These are phyloP conservation scores for Malbranchea zuffiana DNA, from an alignment of 2,329 filamentous ascomycete species.

Conservation along the genomic window DNA sequence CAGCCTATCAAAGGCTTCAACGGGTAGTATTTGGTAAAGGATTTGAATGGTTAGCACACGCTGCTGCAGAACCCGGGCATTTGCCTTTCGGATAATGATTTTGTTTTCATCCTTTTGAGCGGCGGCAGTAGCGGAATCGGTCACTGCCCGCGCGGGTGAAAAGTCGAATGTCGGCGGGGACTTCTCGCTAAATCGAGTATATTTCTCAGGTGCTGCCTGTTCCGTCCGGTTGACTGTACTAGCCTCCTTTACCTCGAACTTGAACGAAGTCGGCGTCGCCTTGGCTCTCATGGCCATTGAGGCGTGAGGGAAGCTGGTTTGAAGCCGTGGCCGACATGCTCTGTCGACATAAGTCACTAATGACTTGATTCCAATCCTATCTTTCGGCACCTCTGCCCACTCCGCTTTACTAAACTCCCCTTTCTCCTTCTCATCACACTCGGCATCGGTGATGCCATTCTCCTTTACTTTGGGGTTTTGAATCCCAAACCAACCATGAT, in stretches of 20 bases:
- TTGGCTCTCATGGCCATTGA: neutral
- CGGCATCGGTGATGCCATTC: neutral
- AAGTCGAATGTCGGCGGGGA: constrained; percentile 3
- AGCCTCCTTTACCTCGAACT: too few relatives aligned
- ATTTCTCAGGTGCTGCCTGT: too few relatives aligned
- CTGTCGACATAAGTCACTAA: neutral
- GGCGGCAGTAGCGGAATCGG: neutral
- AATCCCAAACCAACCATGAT: neutral
- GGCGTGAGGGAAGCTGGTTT: neutral
- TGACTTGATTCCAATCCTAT: neutral
- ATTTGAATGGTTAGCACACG: neutral
- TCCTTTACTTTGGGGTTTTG: neutral
- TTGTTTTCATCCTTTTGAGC: neutral
- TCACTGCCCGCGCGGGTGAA: neutral
- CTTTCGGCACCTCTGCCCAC: neutral
- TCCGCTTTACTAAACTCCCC: neutral
- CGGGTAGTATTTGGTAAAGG: neutral
- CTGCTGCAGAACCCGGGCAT: neutral
- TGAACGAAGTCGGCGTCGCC: neutral
- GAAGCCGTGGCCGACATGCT: neutral
- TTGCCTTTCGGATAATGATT: neutral
- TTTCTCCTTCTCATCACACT: neutral
- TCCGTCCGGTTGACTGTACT: too few relatives aligned
- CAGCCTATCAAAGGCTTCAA: neutral
- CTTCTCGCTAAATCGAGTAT: too few relatives aligned